A percentile compares a stretch with the other conserved stretches of the same genome.
Evolutionary conservation across 495 filamentous ascomycete species (phyloP).

Genomic region (Barbatosphaeria neglecta): DNA sequence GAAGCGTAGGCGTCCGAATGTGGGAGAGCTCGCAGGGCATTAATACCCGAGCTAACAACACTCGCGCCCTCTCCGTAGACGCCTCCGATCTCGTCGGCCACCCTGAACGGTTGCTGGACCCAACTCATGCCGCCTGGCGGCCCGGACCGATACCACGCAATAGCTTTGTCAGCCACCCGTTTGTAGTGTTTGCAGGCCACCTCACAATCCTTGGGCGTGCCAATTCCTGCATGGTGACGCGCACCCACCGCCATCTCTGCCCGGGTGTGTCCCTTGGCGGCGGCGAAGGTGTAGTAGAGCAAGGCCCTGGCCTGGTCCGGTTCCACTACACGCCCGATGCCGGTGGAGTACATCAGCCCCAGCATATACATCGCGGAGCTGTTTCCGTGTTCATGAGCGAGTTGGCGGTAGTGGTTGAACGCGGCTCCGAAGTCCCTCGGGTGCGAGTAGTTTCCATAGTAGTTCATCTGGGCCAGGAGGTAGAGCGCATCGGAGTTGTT

Average conservation of each 20-base stretch:
- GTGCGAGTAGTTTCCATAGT: conserved; percentile 88
- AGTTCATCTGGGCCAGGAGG: conserved; percentile 87
- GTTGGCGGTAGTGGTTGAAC: conserved; percentile 67
- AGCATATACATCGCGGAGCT: conserved; percentile 89
- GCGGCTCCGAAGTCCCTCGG: conserved; percentile 74
- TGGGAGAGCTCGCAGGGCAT: conserved; percentile 58
- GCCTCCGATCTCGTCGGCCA: conserved; percentile 83
- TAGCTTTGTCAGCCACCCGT: conserved; percentile 84
- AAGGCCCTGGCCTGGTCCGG: conserved; percentile 86
- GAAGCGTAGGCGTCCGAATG: conserved; percentile 67
- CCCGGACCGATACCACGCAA: conserved; percentile 71
- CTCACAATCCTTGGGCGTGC: conserved; percentile 74
- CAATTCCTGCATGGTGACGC: conserved; percentile 77
- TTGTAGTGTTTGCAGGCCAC: conserved; percentile 81
- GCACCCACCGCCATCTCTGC: conserved; percentile 93
- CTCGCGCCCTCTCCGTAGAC: conserved; percentile 94
- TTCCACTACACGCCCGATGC: conserved; percentile 70
- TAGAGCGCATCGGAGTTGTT: conserved; percentile 83
- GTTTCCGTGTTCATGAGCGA: conserved; percentile 73
- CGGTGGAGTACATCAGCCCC: conserved; percentile 92
- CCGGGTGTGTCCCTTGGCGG: conserved; percentile 66
- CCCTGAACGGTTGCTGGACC: conserved; percentile 59
- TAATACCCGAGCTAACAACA: conserved; percentile 77
- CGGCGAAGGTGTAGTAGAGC: conserved; percentile 90
- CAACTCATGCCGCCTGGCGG: conserved; percentile 82